Percentiles rank a stretch among this genome's conserved stretches.
phyloP scores from a whole-genome alignment of 495 filamentous ascomycete genomes.

The Wilcoxina mikolae region DNA sequence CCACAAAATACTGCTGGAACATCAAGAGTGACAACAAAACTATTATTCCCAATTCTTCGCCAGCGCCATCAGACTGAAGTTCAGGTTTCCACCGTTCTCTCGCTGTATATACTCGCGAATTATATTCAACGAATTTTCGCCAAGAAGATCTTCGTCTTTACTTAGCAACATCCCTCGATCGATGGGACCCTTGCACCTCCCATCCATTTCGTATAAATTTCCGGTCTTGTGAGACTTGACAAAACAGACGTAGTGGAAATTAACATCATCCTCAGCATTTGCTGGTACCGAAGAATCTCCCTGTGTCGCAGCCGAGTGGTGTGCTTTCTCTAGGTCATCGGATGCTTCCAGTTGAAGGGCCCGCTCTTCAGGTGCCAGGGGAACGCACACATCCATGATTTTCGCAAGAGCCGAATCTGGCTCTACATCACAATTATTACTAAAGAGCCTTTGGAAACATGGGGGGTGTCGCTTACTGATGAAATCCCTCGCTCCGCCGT shows the following conservation, averaged over 20 bases:
- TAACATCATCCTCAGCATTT: slow-evolving; percentile 50
- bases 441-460: neutral
- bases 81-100: no score
- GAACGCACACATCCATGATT: slow-evolving; percentile 25
- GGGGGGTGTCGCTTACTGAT: slow-evolving; percentile 31
- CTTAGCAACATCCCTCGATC: slow-evolving; percentile 51
- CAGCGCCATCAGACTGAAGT: no score
- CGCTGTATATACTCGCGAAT: no score
- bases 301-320: slow-evolving; percentile 50
- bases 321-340: slow-evolving; percentile 52
- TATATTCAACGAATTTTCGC: no score
- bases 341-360: slow-evolving; percentile 61
- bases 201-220: slow-evolving; percentile 74
- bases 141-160: slow-evolving; percentile 54
- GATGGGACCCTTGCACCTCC: slow-evolving; percentile 54
- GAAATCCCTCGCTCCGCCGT: slow-evolving; percentile 39
- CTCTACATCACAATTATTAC: slow-evolving; percentile 24
- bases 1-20: no score
- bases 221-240: slow-evolving; percentile 54
- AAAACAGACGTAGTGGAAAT: slow-evolving; percentile 76
- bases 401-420: slow-evolving; percentile 27
- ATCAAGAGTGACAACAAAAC: no score
- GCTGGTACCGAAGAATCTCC: slow-evolving; percentile 64
- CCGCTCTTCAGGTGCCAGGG: slow-evolving; percentile 41
- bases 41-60: no score